phyloP scores from a whole-genome alignment of 148 eudicot genomes.

The Cornus suecica region DNA sequence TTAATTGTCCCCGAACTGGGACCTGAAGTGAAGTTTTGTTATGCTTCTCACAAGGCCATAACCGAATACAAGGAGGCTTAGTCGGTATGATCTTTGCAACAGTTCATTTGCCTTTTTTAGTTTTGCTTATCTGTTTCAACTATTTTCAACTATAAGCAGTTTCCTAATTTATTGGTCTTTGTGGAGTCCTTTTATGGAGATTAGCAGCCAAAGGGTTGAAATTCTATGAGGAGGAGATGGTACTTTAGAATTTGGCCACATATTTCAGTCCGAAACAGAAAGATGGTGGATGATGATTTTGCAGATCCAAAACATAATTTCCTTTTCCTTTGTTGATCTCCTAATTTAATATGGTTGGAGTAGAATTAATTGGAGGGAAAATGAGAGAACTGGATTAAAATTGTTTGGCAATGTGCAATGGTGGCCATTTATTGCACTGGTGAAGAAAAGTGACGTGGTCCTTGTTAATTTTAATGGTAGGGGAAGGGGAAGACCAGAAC shows the following conservation, averaged over 20 bases:
- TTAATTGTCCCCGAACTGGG: slow-evolving; percentile 83
- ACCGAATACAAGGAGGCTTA: slow-evolving; percentile 73
- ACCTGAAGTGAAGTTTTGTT: slow-evolving; percentile 62
- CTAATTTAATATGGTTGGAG: too few species aligned
- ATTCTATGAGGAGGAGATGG: background rate
- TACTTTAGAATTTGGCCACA: background rate
- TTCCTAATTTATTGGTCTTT: too few species aligned
- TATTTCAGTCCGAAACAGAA: background rate
- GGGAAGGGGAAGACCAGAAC: too few species aligned
- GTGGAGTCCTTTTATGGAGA: background rate
- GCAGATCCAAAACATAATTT: background rate
- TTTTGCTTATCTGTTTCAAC: background rate
- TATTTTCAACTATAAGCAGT: too few species aligned
- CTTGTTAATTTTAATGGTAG: too few species aligned
- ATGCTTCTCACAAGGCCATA: slow-evolving; percentile 72
- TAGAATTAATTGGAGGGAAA: too few species aligned
- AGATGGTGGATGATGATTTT: background rate
- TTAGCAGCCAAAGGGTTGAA: background rate
- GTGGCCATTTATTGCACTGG: too few species aligned
- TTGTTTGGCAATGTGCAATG: too few species aligned
- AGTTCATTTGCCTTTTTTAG: background rate
- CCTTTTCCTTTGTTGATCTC: background rate
- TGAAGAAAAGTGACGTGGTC: too few species aligned
- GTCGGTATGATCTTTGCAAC: slow-evolving; percentile 42
- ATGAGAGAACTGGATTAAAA: too few species aligned